Base-by-base conservation (phyloP, 352 stramenopile species). In the Globisporangium recalcitrans region DNA sequence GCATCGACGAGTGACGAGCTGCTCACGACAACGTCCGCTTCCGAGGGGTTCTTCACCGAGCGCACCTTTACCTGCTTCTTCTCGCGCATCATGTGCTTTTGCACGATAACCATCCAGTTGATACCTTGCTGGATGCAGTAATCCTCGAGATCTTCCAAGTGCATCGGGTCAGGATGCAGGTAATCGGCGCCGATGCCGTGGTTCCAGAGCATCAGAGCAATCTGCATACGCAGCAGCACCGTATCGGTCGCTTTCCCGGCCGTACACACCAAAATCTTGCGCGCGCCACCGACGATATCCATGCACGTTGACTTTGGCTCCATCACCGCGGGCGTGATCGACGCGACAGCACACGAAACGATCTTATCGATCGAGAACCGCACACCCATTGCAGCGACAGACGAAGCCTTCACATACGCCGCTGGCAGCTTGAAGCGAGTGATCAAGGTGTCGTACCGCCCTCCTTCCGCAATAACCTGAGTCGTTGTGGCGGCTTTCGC, bases 291-390 rank as follows among this genome's bases (percentile, higher is more conserved):
- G 9, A 84, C 49, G 8, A 85, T 63, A 16, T 81, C 70, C 1
- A 60, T 69, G 6, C 59, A 65, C 27, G 54, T 46, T n/a, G 66
- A 67, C 52, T 82, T 84, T 4, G 65, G 59, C 26, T 85, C 76
- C 24, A 83, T 29, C 14, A 68, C 44, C 1, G 66, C 34, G 13
- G 65, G 60, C 11, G 49, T 46, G 29, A 87, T 72, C 11, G 71
- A 74, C 3, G 75, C 74, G 21, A 81, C 72, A 0, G 91, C 72
- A 24, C 85, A 83, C 7, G 83, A 85, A 8, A 93, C 83, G 44
- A 95, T 93, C 64, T 91, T 92, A 62, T 95, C 85, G 16, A 95
- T 74, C 22, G 83, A 88, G 66, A 95, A 93, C 38, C 87, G 82
- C 54, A 95, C 82, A 38, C 85, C 85, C 74, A 95, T 91, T 0